A percentile compares a stretch with the other conserved stretches of the same genome.
These are phyloP conservation scores for Ajuga chamaepitys DNA, from an alignment of 257 asterid genomes.

Conservation along the genomic window DNA sequence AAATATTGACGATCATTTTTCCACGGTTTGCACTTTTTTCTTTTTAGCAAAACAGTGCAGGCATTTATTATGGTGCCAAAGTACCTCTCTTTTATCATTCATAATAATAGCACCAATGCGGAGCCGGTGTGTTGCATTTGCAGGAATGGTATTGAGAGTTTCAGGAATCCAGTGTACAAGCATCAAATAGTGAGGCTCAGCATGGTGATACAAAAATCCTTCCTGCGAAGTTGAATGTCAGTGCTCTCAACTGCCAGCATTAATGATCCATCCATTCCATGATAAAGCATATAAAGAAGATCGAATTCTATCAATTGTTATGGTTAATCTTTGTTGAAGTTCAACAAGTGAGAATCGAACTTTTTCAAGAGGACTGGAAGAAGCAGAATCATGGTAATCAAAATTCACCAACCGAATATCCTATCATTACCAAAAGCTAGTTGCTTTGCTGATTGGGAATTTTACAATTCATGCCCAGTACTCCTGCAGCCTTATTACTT, in stretches of 20 bases:
- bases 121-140: conserved; percentile 64
- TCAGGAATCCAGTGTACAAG: conserved; percentile 66
- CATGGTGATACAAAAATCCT: conserved; percentile 77
- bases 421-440: not conserved
- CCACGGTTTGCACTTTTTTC: not conserved
- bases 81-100: conserved; percentile 69
- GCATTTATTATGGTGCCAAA: not conserved
- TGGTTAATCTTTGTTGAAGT: too few species aligned
- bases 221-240: conserved; percentile 35
- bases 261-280: not conserved
- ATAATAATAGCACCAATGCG: conserved; percentile 67
- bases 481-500: not conserved
- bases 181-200: conserved; percentile 73
- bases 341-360: too few species aligned
- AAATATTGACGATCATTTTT: not conserved
- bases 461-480: not conserved
- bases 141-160: conserved; percentile 47
- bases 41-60: not conserved
- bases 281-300: not conserved
- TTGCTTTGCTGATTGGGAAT: not conserved
- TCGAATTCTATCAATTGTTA: not conserved
- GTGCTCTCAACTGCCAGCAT: not conserved
- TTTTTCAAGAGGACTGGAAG: not conserved
- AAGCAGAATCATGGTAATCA: not conserved
- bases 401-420: not conserved